Evolutionary conservation across 2,329 filamentous ascomycete genomes (phyloP).

Genomic region (Apiospora phragmitis): DNA sequence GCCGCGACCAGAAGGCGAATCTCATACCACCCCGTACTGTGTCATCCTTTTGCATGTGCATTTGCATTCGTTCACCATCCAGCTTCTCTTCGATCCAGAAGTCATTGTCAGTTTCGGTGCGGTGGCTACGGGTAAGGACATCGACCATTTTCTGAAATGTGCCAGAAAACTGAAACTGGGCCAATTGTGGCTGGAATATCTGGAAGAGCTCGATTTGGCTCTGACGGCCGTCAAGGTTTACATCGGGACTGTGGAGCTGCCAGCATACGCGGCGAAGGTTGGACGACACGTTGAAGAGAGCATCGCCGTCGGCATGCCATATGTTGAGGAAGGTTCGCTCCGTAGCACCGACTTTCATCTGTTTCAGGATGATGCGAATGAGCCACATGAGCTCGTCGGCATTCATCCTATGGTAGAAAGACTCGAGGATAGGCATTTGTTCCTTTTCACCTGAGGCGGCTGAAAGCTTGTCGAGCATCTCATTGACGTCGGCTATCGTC

Average conservation of each 20-base stretch:
- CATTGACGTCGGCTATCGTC: conserved; percentile 88
- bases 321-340: conserved; percentile 85
- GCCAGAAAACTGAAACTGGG: conserved; percentile 83
- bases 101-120: conserved; percentile 67
- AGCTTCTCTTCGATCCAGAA: conserved; percentile 99
- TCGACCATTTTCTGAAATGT: conserved; percentile 77
- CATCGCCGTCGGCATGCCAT: conserved; percentile 78
- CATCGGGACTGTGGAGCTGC: conserved; percentile 76
- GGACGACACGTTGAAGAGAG: conserved; percentile 85
- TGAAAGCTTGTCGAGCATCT: conserved; percentile 76
- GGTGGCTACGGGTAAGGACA: conserved; percentile 50
- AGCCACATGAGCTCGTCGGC: conserved; percentile 92
- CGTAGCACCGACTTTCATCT: conserved; percentile 73
- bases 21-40: conserved; percentile 65
- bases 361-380: conserved; percentile 86
- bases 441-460: conserved; percentile 77
- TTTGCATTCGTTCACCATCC: conserved; percentile 94
- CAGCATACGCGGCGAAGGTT: conserved; percentile 90
- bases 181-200: conserved; percentile 94
- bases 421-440: conserved; percentile 76
- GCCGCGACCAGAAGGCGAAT: conserved; percentile 92
- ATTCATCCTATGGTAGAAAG: conserved; percentile 90
- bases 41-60: conserved; percentile 82
- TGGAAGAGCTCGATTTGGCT: conserved; percentile 81
- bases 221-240: conserved; percentile 74